Percentiles rank a stretch among this genome's conserved stretches.
Evolutionary conservation across 2,329 filamentous ascomycete species (phyloP).

Genomic region (Pseudocercospora crystallina): DNA sequence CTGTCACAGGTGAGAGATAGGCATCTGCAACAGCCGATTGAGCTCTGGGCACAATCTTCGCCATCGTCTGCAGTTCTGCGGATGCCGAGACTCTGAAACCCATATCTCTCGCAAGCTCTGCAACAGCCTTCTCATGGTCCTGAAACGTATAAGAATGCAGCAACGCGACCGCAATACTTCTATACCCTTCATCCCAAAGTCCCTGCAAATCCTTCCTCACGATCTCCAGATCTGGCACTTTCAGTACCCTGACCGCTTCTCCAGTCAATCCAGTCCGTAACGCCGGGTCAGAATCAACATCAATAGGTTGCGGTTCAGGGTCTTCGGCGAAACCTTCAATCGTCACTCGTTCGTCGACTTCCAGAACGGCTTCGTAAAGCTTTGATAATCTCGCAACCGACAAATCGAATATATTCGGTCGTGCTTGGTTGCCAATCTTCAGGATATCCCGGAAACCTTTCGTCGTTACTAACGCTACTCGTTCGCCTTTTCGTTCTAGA

Average conservation of each 20-base stretch:
- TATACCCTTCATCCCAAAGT: slow-evolving; percentile 67
- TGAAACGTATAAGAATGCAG: slow-evolving; percentile 87
- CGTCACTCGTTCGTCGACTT: slow-evolving; percentile 83
- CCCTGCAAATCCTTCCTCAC: slow-evolving; percentile 55
- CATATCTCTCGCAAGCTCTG: slow-evolving; percentile 71
- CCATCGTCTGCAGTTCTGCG: slow-evolving; percentile 55
- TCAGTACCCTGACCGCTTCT: slow-evolving; percentile 31
- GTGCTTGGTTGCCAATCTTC: slow-evolving; percentile 81
- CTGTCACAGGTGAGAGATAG: slow-evolving; percentile 73
- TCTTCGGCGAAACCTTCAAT: slow-evolving; percentile 72
- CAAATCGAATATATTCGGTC: slow-evolving; percentile 87
- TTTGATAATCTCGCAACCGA: slow-evolving; percentile 81
- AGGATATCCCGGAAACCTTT: slow-evolving; percentile 83
- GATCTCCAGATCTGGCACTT: slow-evolving; percentile 29
- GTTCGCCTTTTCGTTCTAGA: slow-evolving; percentile 82
- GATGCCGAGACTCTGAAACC: slow-evolving; percentile 77
- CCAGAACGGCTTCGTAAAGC: slow-evolving; percentile 75
- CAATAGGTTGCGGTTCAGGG: slow-evolving; percentile 42
- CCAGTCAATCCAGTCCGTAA: slow-evolving; percentile 29
- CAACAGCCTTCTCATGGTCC: slow-evolving; percentile 73
- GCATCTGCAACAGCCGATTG: slow-evolving; percentile 77
- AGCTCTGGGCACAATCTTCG: slow-evolving; percentile 70
- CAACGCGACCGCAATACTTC: slow-evolving; percentile 79
- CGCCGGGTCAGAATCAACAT: slow-evolving; percentile 13
- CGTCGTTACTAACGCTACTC: slow-evolving; percentile 81